These are phyloP conservation scores for Crepidotus variabilis DNA, from an alignment of 768 basidiomycete species.

Conservation along the genomic window DNA sequence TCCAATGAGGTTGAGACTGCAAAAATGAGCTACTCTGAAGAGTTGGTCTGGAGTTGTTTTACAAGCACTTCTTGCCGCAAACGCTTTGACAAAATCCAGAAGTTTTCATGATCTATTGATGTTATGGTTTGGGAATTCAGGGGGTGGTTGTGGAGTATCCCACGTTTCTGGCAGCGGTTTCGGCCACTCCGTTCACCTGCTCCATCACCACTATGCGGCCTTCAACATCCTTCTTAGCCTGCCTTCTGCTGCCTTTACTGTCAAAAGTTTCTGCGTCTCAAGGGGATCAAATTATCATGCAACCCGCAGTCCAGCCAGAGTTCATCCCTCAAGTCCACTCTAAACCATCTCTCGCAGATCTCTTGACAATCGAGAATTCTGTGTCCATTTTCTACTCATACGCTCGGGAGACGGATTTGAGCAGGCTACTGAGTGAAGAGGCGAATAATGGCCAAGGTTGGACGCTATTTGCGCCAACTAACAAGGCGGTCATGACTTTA, in stretches of 20 bases:
- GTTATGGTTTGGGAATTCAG: background rate
- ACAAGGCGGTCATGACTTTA: slow-evolving; percentile 83
- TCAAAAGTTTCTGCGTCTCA: slow-evolving; percentile 24
- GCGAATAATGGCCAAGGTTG: slow-evolving; percentile 19
- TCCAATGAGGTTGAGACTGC: too few relatives aligned
- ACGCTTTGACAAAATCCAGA: too few relatives aligned
- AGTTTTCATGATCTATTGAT: too few relatives aligned
- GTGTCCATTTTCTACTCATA: slow-evolving; percentile 85
- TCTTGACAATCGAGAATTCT: slow-evolving; percentile 71
- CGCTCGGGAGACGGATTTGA: slow-evolving; percentile 67
- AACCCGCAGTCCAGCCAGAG: slow-evolving; percentile 6
- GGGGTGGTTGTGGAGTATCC: background rate
- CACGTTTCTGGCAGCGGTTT: background rate
- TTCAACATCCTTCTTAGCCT: slow-evolving; percentile 24
- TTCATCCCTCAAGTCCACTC: slow-evolving; percentile 35
- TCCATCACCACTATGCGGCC: slow-evolving; percentile 26
- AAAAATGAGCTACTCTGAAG: too few relatives aligned
- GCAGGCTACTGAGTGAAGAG: slow-evolving; percentile 41
- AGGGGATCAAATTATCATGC: slow-evolving; percentile 32
- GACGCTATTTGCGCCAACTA: slow-evolving; percentile 80
- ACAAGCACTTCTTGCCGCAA: too few relatives aligned
- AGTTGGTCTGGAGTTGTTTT: too few relatives aligned
- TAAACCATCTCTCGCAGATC: slow-evolving; percentile 64
- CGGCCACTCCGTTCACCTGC: background rate
- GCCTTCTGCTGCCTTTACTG: slow-evolving; percentile 28